Base-by-base conservation (phyloP, 2,329 filamentous ascomycete genomes). In the Calonectria hawksworthii region DNA sequence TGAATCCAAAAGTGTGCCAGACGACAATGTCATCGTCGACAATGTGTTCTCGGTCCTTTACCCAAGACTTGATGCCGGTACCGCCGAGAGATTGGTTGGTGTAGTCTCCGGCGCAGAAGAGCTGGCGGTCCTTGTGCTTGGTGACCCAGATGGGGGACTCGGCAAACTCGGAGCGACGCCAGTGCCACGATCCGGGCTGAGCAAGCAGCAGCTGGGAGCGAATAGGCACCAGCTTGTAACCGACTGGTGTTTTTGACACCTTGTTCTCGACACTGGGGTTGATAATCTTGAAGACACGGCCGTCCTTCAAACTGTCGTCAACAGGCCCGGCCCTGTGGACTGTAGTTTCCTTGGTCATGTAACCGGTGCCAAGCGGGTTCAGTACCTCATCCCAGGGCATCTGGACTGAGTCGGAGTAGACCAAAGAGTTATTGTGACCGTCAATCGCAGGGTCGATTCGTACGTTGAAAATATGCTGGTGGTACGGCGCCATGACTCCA, bases 381-480 rank as follows among this genome's bases (percentile, higher is more conserved):
- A 88, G 89, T 28, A 87, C 81, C 0, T 88, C 85, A 75, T 91
- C 87, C 79, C 84, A 83, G 26, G 82, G 80, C n/a, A 82, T 80
- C 0, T 80, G 78, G 4, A 83, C 81, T 51, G 82, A 85, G 79
- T 88, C 86, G 44, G 86, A 84, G 11, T 86, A 81, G 0, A 86
- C 82, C 8, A 93, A 83, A 0, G 88, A 88, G 75, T 92, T 93
- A 3, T 86, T 82, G 76, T 75, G 74, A 78, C 86, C 32, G 76
- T 93, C 92, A 38, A 94, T 88, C 34, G 90, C 90, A 0, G 93
- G 92, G 77, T 94, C 93, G 59, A 94, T 90, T 2, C 92, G 88
- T 30, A 92, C 81, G 23, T 87, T 89, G 82, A 95, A 94, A 67
- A 94, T 88, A 83, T 95, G 93, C 80, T 95, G 93, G 78, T 95